Percentiles rank a stretch among this genome's conserved stretches.
Conservation (phyloP, 805 yeast species). For the Yarrowia yakushimensis region DNA sequence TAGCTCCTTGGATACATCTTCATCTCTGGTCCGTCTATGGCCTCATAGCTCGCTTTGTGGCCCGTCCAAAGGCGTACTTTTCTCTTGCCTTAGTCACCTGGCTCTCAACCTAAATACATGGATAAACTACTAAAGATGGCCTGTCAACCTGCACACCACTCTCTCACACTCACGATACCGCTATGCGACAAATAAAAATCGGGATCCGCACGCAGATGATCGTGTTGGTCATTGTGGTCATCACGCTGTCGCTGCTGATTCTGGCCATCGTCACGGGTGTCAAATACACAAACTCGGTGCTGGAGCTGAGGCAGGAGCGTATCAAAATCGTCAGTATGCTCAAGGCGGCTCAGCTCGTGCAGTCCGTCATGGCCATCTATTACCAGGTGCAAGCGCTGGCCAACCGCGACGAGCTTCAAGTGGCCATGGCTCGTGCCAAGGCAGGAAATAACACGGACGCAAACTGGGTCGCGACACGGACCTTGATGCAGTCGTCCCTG, state of each 20-base stretch:
- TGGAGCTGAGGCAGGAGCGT: slow-evolving; percentile 62
- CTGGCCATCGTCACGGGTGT: slow-evolving; percentile 68
- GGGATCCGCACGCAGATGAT: slow-evolving; percentile 74
- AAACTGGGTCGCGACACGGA: slow-evolving; percentile 47
- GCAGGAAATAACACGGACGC: slow-evolving; percentile 66
- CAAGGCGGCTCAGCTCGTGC: slow-evolving; percentile 74
- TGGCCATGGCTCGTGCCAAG: slow-evolving; percentile 56
- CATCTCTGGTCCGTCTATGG: too few relatives aligned
- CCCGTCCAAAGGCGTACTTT: too few relatives aligned
- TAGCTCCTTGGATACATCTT: too few relatives aligned
- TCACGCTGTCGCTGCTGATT: slow-evolving; percentile 62
- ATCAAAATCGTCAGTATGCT: slow-evolving; percentile 74
- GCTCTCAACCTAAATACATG: too few relatives aligned
- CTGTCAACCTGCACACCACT: not conserved
- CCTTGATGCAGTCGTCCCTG: slow-evolving; percentile 57
- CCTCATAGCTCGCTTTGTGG: too few relatives aligned
- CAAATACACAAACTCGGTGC: slow-evolving; percentile 45
- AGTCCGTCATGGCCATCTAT: slow-evolving; percentile 57
- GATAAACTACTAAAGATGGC: too few relatives aligned
- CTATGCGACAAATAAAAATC: slow-evolving; percentile 37
- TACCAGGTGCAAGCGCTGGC: slow-evolving; percentile 68
- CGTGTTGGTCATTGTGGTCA: slow-evolving; percentile 61
- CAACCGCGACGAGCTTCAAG: slow-evolving; percentile 56
- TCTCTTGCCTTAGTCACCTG: too few relatives aligned
- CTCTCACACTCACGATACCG: not conserved